A percentile compares a stretch with the other conserved stretches of the same genome.
phyloP scores from a whole-genome alignment of 2,329 filamentous ascomycete genomes.

The Fonsecaea nubica region DNA sequence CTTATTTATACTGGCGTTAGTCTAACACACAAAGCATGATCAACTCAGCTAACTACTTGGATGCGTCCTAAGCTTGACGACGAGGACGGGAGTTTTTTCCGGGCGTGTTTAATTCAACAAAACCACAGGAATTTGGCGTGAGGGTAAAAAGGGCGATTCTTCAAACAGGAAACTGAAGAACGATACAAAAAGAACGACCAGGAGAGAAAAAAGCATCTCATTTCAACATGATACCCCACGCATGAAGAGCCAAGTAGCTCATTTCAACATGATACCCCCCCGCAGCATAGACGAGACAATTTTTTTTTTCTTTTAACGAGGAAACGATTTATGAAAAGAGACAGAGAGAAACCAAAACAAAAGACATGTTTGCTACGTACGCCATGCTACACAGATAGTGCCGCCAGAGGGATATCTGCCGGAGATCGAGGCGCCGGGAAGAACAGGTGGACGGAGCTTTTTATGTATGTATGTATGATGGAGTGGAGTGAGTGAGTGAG shows the following conservation, averaged over 20 bases:
- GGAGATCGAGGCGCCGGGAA: no score
- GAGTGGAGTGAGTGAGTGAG: no score
- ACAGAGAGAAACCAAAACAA: no score
- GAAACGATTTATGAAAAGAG: conserved; percentile 6
- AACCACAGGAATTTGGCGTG: not conserved
- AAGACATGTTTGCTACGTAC: no score
- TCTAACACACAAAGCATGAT: conserved; percentile 10
- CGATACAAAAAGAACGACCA: not conserved
- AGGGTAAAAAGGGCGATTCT: not conserved
- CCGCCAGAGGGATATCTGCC: no score
- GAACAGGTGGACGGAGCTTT: no score
- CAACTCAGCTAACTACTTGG: conserved; percentile 14
- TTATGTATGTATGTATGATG: no score
- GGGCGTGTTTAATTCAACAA: conserved; percentile 7
- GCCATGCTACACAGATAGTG: no score
- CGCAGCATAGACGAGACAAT: conserved; percentile 12
- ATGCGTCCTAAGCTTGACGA: not conserved
- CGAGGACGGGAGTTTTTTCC: not conserved
- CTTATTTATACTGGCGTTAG: not conserved
- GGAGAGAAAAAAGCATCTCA: conserved; percentile 27
- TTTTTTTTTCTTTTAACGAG: conserved; percentile 20
- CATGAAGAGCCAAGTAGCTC: conserved; percentile 27
- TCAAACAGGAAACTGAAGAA: not conserved
- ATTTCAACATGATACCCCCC: conserved; percentile 38
- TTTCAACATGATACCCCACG: conserved; percentile 37